Evolutionary conservation across 2,329 filamentous ascomycete genomes (phyloP).

Genomic region (Tolypocladium inflatum): DNA sequence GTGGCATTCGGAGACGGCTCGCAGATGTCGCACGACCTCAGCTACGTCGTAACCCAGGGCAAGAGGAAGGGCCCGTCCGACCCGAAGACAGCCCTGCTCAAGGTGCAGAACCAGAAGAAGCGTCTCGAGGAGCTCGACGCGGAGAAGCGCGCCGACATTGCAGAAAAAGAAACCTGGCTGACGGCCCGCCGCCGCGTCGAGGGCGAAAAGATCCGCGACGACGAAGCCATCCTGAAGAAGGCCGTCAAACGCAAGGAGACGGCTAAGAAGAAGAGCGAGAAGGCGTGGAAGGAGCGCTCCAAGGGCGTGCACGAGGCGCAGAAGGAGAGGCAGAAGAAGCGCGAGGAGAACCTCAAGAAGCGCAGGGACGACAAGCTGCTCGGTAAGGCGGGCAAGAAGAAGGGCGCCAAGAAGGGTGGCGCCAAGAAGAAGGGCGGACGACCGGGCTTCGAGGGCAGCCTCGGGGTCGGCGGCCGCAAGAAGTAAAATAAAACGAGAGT

Average conservation of each 20-base stretch:
- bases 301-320: slow-evolving; percentile 66
- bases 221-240: slow-evolving; percentile 83
- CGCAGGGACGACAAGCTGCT: slow-evolving; percentile 62
- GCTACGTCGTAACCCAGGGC: slow-evolving; percentile 38
- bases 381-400: slow-evolving; percentile 51
- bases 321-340: slow-evolving; percentile 72
- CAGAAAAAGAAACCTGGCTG: slow-evolving; percentile 91
- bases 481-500: slow-evolving; percentile 22
- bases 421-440: slow-evolving; percentile 38
- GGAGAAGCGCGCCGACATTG: slow-evolving; percentile 73
- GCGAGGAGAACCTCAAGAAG: slow-evolving; percentile 68
- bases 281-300: slow-evolving; percentile 70
- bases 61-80: slow-evolving; percentile 80
- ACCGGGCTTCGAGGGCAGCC: slow-evolving; percentile 61
- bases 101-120: slow-evolving; percentile 77
- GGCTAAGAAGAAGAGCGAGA: slow-evolving; percentile 82
- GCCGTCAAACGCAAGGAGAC: slow-evolving; percentile 88
- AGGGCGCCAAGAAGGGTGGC: slow-evolving; percentile 25
- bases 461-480: slow-evolving; percentile 45
- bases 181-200: slow-evolving; percentile 82
- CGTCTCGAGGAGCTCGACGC: slow-evolving; percentile 67
- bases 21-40: slow-evolving; percentile 63
- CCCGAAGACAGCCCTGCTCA: slow-evolving; percentile 74
- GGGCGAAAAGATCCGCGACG: slow-evolving; percentile 81
- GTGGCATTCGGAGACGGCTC: slow-evolving; percentile 86